Evolutionary conservation across 768 basidiomycete genomes (phyloP), one percentile per base, ranked within the genome.

Genomic region (Rossbeevera mucosa): DNA sequence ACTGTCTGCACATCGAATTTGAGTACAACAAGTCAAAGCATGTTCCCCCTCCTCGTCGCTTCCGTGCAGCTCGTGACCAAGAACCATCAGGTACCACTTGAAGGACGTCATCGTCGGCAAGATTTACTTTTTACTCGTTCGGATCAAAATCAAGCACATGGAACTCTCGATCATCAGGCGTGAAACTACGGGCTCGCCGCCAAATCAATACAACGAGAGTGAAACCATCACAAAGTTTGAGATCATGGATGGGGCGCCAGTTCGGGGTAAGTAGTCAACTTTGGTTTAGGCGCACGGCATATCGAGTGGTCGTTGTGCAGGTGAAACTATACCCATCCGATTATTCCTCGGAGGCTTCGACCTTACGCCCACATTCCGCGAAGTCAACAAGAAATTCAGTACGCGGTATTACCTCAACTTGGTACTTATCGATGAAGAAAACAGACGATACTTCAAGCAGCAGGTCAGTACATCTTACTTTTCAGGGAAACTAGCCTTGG

Each of bases 141-240:
- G 96, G 50, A 98, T 99, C 78, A 98, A 91, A 79, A 99, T 98
- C 74, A 97, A 99, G 72, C 94, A 98, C 62, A 98, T 98, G 95
- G 94, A 99, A 67, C 77, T 97, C 24, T 97, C 94, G 14, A 97
- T 97, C 66, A 98, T 99, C 59, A 86, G 95, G 33, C 81, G 94
- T 20, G 96, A 98, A 71, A 99, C 96, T 20, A 98, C 95, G 0
- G 95, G 95, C 12, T 80, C 94, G 13, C 91, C 91, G 2, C 96
- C 96, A n/a, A 99, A 98, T 63, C 94, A 94, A 72, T 98, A 99
- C 70, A 99, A 97, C 67, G 95, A 99, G 70, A 92, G 89, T 63
- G 94, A 98, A 68, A 98, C 94, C 7, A 97, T 99, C 63, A 98
- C 96, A 8, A 98, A 98, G 72, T 98, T 97, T 64, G 96, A 98